phyloP scores from a whole-genome alignment of 2,329 filamentous ascomycete species.

The Alternaria tenuissima region DNA sequence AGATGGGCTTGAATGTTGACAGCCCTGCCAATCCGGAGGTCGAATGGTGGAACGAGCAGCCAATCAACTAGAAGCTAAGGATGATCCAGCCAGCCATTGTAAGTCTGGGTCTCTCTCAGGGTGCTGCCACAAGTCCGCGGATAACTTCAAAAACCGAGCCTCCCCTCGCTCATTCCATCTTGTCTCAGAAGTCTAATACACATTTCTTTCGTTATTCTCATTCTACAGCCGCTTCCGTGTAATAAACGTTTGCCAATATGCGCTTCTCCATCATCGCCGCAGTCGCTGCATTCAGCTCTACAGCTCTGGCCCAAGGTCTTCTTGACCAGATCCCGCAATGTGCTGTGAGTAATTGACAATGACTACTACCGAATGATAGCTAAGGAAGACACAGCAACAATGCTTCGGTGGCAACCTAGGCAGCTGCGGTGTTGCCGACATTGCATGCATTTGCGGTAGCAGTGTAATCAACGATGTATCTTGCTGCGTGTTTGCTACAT shows the following conservation, averaged over 20 bases:
- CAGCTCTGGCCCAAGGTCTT: conserved; percentile 34
- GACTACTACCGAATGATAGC: not conserved
- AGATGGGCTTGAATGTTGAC: not conserved
- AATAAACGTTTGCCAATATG: conserved; percentile 23
- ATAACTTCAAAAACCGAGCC: not conserved
- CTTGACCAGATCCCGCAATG: conserved; percentile 39
- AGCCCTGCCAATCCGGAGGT: not conserved
- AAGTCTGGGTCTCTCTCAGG: not conserved
- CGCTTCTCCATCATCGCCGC: conserved; percentile 36
- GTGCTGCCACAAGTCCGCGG: not conserved
- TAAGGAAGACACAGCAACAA: conserved; percentile 26
- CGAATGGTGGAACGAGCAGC: not conserved
- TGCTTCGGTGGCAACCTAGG: conserved; percentile 52
- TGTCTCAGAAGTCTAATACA: not conserved
- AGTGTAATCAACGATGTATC: conserved; percentile 49
- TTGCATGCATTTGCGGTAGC: conserved; percentile 56
- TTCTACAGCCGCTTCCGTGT: not conserved
- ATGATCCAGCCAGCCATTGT: conserved; percentile 1
- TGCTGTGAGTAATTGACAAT: conserved; percentile 26
- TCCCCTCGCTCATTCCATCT: not conserved
- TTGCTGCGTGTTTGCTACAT: conserved; percentile 55
- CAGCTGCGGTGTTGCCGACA: conserved; percentile 50
- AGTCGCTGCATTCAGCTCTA: conserved; percentile 35
- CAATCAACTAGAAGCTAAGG: not conserved
- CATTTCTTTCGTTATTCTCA: not conserved